Conservation (phyloP, 257 asterid species). For the Solanum ahanhuiri region DNA sequence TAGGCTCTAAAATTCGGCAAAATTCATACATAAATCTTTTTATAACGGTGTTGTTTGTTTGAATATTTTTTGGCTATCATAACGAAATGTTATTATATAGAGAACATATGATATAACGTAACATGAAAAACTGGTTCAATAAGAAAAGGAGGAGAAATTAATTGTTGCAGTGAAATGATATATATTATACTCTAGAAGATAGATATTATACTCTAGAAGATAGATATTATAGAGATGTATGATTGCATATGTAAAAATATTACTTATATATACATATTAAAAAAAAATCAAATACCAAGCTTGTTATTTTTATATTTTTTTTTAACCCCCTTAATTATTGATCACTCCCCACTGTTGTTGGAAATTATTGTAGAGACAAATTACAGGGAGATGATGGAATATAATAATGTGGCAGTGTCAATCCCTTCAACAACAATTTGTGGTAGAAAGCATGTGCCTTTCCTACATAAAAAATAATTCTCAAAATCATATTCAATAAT, state of each 20-base stretch:
- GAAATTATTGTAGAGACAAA: slow-evolving; percentile 2
- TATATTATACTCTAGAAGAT: neutral
- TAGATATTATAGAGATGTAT: neutral
- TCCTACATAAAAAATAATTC: neutral
- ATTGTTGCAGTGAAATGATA: neutral
- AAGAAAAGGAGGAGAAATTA: neutral
- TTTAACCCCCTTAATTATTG: neutral
- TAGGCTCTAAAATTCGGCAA: neutral
- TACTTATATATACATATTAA: neutral
- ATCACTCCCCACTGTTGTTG: neutral
- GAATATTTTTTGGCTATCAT: neutral
- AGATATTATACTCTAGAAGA: no score
- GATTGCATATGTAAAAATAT: neutral
- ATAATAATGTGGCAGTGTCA: neutral
- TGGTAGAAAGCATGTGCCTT: neutral
- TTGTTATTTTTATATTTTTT: neutral
- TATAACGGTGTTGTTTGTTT: neutral
- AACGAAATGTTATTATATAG: neutral
- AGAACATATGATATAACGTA: neutral
- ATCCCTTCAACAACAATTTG: neutral
- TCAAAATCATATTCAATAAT: neutral
- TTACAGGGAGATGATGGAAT: neutral
- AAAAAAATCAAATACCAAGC: neutral
- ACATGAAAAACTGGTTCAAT: neutral
- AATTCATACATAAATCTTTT: neutral